Evolutionary conservation across 768 basidiomycete genomes (phyloP), one percentile per base, ranked within the genome.

Genomic region (Thelephora ganbajun): DNA sequence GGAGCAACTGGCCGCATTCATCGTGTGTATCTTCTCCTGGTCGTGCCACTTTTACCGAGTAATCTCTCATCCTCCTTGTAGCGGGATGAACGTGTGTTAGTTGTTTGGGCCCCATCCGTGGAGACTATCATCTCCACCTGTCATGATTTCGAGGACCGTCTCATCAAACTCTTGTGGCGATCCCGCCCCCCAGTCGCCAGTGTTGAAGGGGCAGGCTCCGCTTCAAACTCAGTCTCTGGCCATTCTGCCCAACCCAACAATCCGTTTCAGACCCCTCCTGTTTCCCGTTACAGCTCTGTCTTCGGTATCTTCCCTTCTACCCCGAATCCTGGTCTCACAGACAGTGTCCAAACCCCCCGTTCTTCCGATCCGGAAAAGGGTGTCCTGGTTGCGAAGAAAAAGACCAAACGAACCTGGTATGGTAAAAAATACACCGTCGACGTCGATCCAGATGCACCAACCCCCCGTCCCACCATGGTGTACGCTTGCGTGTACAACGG

Each of bases 51-150:
- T 6, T 26, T 46, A 12, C 1, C 43, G 49, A 7, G 11, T 33
- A 20, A 19, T 4, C 23, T 19, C 35, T 20, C 13, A 18, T 39
- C 33, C 30, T 20, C 41, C 34, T 3, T 45, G 5, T 53, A 83
- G 82, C 76, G 88, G 42, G 83, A 89, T 59, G 89, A 91, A 60
- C 76, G 83, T 35, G 83, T 85, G 14, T 71, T 92, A 47, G 74
- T 91, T 51, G 78, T 91, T 52, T 92, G 88, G 88, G 79, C 82
- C 16, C 83, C 89, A 58, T 73, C 76, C 0, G 70, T 90, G 41
- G 84, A 89, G 57, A 72, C 70, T 53, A 83, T 92, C 60, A 77
- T 92, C 48, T 62, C 70, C 43, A 69, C 63, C 30, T 67, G 63
- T 44, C 66, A 65, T 50, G 73, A 76, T 52, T 72, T 78, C 47